Evolutionary conservation across 208 protist species (phyloP).

Genomic region (Acanthamoeba castellanii): DNA sequence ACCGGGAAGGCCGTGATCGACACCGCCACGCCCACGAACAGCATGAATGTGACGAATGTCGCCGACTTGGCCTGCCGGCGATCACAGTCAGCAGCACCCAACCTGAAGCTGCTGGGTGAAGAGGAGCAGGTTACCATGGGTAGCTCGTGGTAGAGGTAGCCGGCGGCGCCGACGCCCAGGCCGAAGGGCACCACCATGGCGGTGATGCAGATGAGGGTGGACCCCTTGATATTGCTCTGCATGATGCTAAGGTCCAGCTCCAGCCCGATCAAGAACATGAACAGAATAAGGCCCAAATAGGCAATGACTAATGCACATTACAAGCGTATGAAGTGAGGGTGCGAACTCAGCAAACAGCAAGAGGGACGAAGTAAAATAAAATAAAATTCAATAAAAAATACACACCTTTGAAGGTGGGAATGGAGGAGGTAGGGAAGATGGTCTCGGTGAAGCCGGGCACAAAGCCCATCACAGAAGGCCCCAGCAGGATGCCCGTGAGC

Average conservation of each 20-base stretch:
- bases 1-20: constrained; percentile 88
- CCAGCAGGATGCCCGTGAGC: constrained; percentile 82
- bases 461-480: constrained; percentile 78
- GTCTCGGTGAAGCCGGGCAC: not conserved
- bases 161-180: constrained; percentile 3
- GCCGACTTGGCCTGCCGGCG: not conserved
- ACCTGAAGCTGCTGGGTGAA: too few relatives aligned
- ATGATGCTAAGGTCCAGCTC: constrained; percentile 76
- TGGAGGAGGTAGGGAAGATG: constrained; percentile 2
- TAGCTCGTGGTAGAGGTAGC: not conserved
- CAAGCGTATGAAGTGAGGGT: too few relatives aligned
- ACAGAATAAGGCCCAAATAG: constrained; percentile 83
- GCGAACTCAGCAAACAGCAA: too few relatives aligned
- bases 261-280: constrained; percentile 81
- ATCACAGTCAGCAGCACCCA: too few relatives aligned
- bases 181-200: constrained; percentile 35
- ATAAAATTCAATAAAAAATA: too few relatives aligned
- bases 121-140: not conserved
- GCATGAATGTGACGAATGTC: constrained; percentile 77
- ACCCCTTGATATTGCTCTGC: constrained; percentile 74
- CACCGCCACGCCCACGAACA: constrained; percentile 85
- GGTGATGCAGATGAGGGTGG: constrained; percentile 65
- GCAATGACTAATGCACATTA: too few relatives aligned
- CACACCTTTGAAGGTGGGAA: constrained; percentile 40
- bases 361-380: too few relatives aligned